Conservation (phyloP, 73 alveolate genomes). For the Symbiodinium pilosum region DNA sequence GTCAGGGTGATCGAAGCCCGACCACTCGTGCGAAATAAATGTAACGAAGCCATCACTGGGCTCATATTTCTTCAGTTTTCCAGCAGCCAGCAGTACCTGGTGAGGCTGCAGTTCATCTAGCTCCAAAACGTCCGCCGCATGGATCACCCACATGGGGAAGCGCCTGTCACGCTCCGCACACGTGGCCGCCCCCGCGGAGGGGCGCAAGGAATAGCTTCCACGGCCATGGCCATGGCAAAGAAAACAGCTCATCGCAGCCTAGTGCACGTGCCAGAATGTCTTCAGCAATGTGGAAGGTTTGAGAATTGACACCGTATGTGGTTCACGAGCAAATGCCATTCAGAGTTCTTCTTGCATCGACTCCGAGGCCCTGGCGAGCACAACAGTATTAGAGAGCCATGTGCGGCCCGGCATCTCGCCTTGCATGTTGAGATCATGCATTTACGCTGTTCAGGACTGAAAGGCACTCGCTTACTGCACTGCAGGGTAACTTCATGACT, state of each 20-base stretch:
- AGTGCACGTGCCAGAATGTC: neutral
- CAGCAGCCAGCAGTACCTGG: neutral
- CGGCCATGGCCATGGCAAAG: neutral
- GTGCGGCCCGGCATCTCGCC: neutral
- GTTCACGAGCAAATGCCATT: too few relatives aligned
- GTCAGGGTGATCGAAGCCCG: slow-evolving; percentile 7
- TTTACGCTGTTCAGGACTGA: too few relatives aligned
- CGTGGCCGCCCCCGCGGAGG: neutral
- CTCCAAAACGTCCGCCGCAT: slow-evolving; percentile 17
- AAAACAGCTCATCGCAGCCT: neutral
- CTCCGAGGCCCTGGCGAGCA: neutral
- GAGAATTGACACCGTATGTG: neutral
- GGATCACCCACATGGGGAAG: slow-evolving; percentile 71
- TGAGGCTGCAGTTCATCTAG: slow-evolving; percentile 7
- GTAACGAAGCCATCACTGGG: neutral
- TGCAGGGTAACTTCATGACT: too few relatives aligned
- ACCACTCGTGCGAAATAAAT: slow-evolving; percentile 31
- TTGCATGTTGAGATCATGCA: neutral
- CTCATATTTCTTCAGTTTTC: neutral
- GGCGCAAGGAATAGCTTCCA: neutral
- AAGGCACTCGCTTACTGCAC: too few relatives aligned
- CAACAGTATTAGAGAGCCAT: neutral
- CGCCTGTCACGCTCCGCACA: neutral
- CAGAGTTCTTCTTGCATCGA: neutral
- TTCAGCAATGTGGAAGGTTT: neutral